A percentile compares a stretch with the other conserved stretches of the same genome.
phyloP scores from a whole-genome alignment of 2,329 filamentous ascomycete species.

The Ascochyta clinopodiicola region DNA sequence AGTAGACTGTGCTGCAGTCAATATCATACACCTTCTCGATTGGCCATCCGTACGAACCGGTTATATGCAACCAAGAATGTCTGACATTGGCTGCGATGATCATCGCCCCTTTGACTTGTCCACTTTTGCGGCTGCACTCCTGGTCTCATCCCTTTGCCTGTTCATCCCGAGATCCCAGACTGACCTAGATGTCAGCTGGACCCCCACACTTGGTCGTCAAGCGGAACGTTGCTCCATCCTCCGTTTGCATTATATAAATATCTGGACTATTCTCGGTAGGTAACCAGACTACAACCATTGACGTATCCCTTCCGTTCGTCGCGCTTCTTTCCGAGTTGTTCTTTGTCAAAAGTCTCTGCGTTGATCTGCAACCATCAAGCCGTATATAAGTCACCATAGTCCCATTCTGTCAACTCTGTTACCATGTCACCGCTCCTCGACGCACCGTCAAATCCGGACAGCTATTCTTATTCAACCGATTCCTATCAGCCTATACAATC shows the following conservation, averaged over 20 bases:
- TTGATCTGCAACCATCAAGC: slow-evolving; percentile 30
- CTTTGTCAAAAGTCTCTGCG: slow-evolving; percentile 44
- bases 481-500: slow-evolving; percentile 46
- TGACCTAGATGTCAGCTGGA: slow-evolving; percentile 46
- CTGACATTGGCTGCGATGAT: slow-evolving; percentile 39
- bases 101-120: slow-evolving; percentile 44
- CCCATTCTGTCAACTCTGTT: slow-evolving; percentile 16
- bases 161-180: slow-evolving; percentile 38
- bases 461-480: slow-evolving; percentile 37
- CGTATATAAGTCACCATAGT: slow-evolving; percentile 36
- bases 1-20: slow-evolving; percentile 41
- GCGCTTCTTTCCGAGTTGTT: slow-evolving; percentile 22
- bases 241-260: slow-evolving; percentile 48
- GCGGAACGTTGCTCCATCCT: slow-evolving; percentile 26
- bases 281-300: slow-evolving; percentile 38
- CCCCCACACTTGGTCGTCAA: slow-evolving; percentile 43
- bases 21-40: slow-evolving; percentile 33
- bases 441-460: slow-evolving; percentile 45
- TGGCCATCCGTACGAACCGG: slow-evolving; percentile 30
- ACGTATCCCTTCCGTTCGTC: slow-evolving; percentile 45
- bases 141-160: slow-evolving; percentile 40
- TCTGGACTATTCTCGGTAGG: slow-evolving; percentile 38
- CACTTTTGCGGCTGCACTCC: slow-evolving; percentile 32
- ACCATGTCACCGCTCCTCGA: slow-evolving; percentile 51
- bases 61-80: slow-evolving; percentile 42